Conservation (phyloP, 2,329 filamentous ascomycete genomes). For the Fusarium sp. region DNA sequence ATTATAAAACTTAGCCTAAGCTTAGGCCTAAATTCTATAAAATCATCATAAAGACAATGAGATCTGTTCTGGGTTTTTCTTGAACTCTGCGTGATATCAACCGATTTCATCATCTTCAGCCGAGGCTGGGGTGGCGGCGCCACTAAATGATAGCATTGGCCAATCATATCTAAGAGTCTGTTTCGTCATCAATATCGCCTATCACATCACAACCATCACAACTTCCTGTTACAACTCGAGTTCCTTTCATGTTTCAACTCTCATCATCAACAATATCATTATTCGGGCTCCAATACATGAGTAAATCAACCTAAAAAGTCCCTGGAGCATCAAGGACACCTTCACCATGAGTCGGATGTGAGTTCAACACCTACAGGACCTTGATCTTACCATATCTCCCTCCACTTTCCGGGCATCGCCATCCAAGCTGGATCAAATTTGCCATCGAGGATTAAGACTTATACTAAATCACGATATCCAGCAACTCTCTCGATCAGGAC, state of each 20-base stretch:
- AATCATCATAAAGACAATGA: background rate
- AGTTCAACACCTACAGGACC: conserved; percentile 28
- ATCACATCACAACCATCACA: conserved; percentile 37
- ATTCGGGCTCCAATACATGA: conserved; percentile 14
- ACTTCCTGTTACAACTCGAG: conserved; percentile 3
- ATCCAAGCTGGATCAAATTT: background rate
- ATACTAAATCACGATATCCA: conserved; percentile 9
- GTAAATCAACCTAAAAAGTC: background rate
- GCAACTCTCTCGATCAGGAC: conserved; percentile 39
- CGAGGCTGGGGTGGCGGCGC: conserved; percentile 11
- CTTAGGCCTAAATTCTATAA: background rate
- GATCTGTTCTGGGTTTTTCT: background rate
- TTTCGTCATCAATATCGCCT: conserved; percentile 42
- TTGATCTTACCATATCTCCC: conserved; percentile 10
- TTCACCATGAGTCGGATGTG: conserved; percentile 42
- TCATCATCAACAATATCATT: conserved; percentile 11
- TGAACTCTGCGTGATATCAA: background rate
- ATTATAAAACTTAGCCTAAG: background rate
- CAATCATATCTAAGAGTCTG: conserved; percentile 12
- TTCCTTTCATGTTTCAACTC: conserved; percentile 13
- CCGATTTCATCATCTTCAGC: background rate
- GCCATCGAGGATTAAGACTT: background rate
- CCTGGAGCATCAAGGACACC: conserved; percentile 22
- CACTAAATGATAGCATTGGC: conserved; percentile 32
- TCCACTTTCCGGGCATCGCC: conserved; percentile 29